A percentile compares a stretch with the other conserved stretches of the same genome.
phyloP scores from a whole-genome alignment of 352 stramenopile species.

The Globisporangium polare region DNA sequence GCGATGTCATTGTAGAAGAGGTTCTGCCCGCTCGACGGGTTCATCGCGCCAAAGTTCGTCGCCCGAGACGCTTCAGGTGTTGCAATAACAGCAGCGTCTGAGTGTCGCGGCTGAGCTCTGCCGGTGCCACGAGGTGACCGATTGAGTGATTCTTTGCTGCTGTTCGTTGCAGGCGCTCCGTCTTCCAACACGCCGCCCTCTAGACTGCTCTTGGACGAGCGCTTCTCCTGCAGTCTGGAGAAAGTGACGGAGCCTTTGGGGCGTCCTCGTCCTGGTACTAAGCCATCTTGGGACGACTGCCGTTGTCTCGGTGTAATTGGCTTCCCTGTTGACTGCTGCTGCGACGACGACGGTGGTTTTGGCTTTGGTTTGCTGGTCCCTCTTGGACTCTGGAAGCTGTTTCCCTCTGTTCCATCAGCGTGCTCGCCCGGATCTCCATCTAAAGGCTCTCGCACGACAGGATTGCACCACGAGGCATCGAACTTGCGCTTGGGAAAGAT shows the following conservation, averaged over 20 bases:
- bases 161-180: neutral
- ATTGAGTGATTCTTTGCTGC: slow-evolving; percentile 1
- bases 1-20: slow-evolving; percentile 75
- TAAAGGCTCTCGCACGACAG: slow-evolving; percentile 28
- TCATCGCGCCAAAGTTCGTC: slow-evolving; percentile 3
- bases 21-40: slow-evolving; percentile 26
- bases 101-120: neutral
- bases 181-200: neutral
- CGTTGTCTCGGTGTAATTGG: slow-evolving; percentile 1
- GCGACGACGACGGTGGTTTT: neutral
- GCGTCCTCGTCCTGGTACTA: neutral
- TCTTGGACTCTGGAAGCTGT: neutral
- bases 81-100: neutral
- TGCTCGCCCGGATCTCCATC: neutral
- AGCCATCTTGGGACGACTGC: neutral
- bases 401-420: neutral
- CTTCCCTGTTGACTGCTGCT: neutral
- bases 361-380: neutral
- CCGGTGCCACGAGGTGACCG: neutral
- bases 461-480: slow-evolving; percentile 77
- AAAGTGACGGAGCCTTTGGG: neutral
- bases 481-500: slow-evolving; percentile 59
- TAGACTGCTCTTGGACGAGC: neutral
- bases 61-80: neutral
- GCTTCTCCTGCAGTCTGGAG: neutral